Base-by-base conservation (phyloP, 2,329 filamentous ascomycete species). In the Talaromyces funiculosus region DNA sequence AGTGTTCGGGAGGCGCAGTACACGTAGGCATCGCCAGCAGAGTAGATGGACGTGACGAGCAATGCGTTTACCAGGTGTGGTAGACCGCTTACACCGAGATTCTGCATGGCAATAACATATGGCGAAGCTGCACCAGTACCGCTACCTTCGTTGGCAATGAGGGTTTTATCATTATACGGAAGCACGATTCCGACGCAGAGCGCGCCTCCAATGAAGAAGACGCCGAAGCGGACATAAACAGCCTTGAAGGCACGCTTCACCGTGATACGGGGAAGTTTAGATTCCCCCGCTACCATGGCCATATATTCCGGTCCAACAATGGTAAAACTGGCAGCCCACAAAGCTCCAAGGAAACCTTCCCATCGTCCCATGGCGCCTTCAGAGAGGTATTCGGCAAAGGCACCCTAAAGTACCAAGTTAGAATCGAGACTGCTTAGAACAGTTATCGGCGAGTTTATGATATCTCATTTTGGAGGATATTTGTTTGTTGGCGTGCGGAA, bases 241-340 rank as follows among this genome's bases (percentile, higher is more conserved):
- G 87, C 85, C 62, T 90, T 90, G 73, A 86, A 91, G 0, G 89
- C 90, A 22, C 82, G 84, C 0, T 89, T 89, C 75, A 93, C 85
- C 37, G 86, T 83, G 12, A 77, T 76, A 3, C 87, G 83, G 0
- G 88, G 88, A 63, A 88, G 86, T 66, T 87, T 84, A 1, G 87
- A 83, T 70, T 90, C 88, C 20, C 85, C 87, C 2, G 51, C 53
- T 16, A 61, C 59, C 59, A 61, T 61, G 5, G 76, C 71, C 65
- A 88, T 84, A 70, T 87, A 86, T 67, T 88, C 86, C 0, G 85
- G 85, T 0, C 86, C 86, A 10, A 83, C 81, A 57, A 88, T 81
- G 1, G 84, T 83, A 67, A 88, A 88, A 12, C 82, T 81, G 0
- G 86, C 86, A 59, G 87, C 90, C 69, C 87, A 84, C 35, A 92